Conservation (phyloP, 192 early-diverging fungal species). For the Ramicandelaber brevisporus region DNA sequence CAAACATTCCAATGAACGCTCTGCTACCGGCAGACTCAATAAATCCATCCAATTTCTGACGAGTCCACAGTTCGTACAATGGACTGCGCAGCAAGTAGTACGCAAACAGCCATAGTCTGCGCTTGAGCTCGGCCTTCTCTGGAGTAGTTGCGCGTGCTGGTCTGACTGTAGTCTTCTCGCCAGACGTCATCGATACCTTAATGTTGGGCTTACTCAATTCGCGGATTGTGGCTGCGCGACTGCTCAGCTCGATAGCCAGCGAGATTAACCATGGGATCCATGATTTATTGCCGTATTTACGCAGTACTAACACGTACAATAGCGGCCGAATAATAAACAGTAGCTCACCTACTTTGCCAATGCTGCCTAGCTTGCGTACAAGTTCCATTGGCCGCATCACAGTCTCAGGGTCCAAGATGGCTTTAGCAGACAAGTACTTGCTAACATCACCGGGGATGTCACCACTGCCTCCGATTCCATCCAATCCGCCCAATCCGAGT, state of each 20-base stretch:
- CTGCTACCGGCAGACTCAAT: conserved; percentile 38
- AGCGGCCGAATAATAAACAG: conserved; percentile 66
- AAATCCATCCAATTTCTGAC: conserved; percentile 31
- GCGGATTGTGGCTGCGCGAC: conserved; percentile 14
- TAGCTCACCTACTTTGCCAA: conserved; percentile 39
- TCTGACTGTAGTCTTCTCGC: conserved; percentile 11
- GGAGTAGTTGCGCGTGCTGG: conserved; percentile 21
- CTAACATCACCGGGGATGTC: too few species aligned
- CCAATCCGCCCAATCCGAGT: conserved; percentile 6
- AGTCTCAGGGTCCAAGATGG: conserved; percentile 29
- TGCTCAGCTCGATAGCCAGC: conserved; percentile 36
- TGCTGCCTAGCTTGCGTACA: conserved; percentile 21
- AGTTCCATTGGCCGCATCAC: conserved; percentile 41
- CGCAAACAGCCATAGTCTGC: conserved; percentile 41
- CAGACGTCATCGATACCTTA: too few species aligned
- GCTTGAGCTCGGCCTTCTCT: conserved; percentile 51
- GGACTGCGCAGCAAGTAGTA: conserved; percentile 70
- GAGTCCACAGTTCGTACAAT: conserved; percentile 52
- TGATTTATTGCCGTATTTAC: conserved; percentile 37
- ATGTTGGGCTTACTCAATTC: too few species aligned
- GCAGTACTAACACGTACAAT: conserved; percentile 56
- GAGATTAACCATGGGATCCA: conserved; percentile 77
- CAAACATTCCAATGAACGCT: conserved; percentile 50
- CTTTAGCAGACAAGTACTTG: too few species aligned
- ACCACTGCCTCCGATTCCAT: conserved; percentile 8